Evolutionary conservation across 225 moss, liverwort and hornwort species (phyloP).

Genomic region (Sphagnum contortum): DNA sequence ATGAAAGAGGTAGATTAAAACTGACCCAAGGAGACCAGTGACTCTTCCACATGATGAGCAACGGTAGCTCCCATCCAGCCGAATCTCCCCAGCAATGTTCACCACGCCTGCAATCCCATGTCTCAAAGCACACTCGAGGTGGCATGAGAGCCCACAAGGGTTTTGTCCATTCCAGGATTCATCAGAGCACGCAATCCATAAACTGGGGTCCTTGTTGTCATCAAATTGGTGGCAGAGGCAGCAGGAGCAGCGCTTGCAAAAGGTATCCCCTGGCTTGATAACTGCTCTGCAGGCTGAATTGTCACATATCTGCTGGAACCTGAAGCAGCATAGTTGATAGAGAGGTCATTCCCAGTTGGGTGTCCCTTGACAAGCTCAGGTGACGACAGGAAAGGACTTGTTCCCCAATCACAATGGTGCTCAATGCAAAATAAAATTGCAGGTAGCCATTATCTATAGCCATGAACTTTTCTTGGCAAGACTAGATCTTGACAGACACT

Average conservation of each 20-base stretch:
- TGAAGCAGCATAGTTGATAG: too few species aligned
- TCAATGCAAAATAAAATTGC: too few species aligned
- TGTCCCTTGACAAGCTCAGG: background rate
- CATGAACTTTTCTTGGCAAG: too few species aligned
- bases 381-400: too few species aligned
- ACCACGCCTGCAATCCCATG: conserved; percentile 3
- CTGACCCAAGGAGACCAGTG: conserved; percentile 1
- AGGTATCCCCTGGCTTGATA: conserved; percentile 4
- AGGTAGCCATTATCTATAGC: too few species aligned
- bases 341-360: background rate
- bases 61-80: conserved; percentile 4
- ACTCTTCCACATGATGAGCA: background rate
- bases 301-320: background rate
- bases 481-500: too few species aligned
- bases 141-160: background rate
- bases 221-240: conserved; percentile 7
- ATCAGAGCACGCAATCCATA: conserved; percentile 4
- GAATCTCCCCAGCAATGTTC: background rate
- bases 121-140: conserved; percentile 4
- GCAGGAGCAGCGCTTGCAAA: conserved; percentile 7
- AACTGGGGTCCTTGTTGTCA: conserved; percentile 8
- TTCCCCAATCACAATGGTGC: too few species aligned
- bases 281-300: conserved; percentile 4
- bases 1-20: background rate
- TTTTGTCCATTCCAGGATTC: background rate